phyloP scores from a whole-genome alignment of 345 rosid species.

The Murraya paniculata region DNA sequence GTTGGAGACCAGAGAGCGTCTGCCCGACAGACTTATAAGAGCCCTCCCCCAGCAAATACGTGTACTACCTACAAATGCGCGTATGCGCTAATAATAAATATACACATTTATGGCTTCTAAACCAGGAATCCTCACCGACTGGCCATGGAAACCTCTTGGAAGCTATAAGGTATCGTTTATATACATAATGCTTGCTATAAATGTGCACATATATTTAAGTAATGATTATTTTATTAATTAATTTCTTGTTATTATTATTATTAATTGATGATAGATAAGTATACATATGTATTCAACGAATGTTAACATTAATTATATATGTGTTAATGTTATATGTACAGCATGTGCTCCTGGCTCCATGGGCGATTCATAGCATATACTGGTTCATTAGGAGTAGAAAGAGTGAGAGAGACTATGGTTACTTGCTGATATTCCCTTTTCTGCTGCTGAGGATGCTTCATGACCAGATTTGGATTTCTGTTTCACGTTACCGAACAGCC shows the following conservation, averaged over 20 bases:
- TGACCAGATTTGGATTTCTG: conserved; percentile 58
- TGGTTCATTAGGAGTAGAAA: conserved; percentile 22
- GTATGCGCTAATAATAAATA: too few relatives aligned
- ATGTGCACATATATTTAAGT: background rate
- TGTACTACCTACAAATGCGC: too few relatives aligned
- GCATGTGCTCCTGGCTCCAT: conserved; percentile 56
- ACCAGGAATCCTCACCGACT: conserved; percentile 54
- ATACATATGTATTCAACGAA: too few relatives aligned
- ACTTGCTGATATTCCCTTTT: conserved; percentile 37
- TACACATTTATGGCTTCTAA: conserved; percentile 44
- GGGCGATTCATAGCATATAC: conserved; percentile 47
- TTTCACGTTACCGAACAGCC: conserved; percentile 49
- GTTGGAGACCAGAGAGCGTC: too few relatives aligned
- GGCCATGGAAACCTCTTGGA: conserved; percentile 60
- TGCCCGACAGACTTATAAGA: too few relatives aligned
- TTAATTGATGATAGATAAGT: too few relatives aligned
- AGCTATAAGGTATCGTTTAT: conserved; percentile 36
- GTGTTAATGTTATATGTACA: background rate
- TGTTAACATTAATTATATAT: too few relatives aligned
- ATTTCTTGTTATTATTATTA: too few relatives aligned
- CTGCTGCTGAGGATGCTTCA: conserved; percentile 45
- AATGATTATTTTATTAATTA: background rate
- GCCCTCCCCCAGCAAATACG: too few relatives aligned
- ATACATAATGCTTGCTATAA: background rate
- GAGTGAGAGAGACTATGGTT: conserved; percentile 31